Evolutionary conservation across 352 stramenopile genomes (phyloP), one percentile per base, ranked within the genome.

Genomic region (Phytophthora syringae): DNA sequence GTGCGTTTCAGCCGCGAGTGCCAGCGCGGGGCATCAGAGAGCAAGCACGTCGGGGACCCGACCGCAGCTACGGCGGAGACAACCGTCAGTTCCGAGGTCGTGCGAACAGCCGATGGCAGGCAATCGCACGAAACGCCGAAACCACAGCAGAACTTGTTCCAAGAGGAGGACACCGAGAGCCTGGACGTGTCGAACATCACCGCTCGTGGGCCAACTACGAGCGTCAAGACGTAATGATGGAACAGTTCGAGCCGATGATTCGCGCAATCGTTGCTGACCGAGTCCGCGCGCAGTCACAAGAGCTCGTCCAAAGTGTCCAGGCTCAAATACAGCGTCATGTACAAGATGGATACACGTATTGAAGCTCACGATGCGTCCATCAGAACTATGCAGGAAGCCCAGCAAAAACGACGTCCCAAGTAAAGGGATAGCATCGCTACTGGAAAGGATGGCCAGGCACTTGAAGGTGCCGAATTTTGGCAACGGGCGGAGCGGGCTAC

Each of bases 401-500:
- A 32, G 27, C 27, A 32, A 32, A 32, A 32, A 32, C 27, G 27
- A 32, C 27, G 27, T 32, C 27, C 27, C 5, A 32, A 32, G 27
- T 32, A 32, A 32, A 32, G 27, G 27, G 27, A 32, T 32, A 32
- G 27, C 27, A 9, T 32, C 27, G 27, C 32, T 56, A 5, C 21
- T 56, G 10, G 20, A 15, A 32, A n/a, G 49, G 20, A 56, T 56
- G 49, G 49, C 49, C 13, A 45, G 15, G 20, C 32, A 56, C n/a
- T 12, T 56, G 16, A 18, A 56, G 32, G 30, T 56, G 4, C 49
- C 49, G 49, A 28, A 56, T 45, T 56, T 56, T 56, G 16, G 18
- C 30, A 7, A 45, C 28, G 21, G 30, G 49, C 49, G 49, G 49
- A 13, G 34, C 32, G n/a, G 49, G 34, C 49, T 45, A 27, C 49